phyloP scores from a whole-genome alignment of 768 basidiomycete species.

The Xerocomus spinulosus region DNA sequence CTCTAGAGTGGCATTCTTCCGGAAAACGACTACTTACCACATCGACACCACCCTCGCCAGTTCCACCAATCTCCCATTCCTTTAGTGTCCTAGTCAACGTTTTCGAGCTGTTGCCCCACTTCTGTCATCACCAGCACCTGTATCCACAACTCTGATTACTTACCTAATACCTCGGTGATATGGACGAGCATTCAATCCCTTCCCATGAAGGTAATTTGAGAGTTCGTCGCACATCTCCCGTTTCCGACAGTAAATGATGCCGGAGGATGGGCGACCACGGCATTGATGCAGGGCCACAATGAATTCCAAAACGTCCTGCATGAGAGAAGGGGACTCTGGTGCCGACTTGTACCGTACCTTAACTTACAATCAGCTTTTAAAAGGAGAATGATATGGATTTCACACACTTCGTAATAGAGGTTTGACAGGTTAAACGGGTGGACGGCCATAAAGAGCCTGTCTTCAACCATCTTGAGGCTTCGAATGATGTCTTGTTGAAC shows the following conservation, averaged over 20 bases:
- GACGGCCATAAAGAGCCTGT: conserved; percentile 55
- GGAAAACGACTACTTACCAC: conserved; percentile 42
- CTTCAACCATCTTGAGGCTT: conserved; percentile 55
- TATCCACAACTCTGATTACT: neutral
- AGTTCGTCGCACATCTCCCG: conserved; percentile 64
- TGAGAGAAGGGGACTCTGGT: conserved; percentile 48
- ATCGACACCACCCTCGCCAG: conserved; percentile 52
- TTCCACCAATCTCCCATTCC: conserved; percentile 57
- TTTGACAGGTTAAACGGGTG: conserved; percentile 82
- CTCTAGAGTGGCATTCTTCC: neutral
- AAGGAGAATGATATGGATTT: neutral
- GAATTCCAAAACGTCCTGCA: conserved; percentile 63
- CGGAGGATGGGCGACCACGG: conserved; percentile 56
- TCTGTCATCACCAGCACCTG: neutral
- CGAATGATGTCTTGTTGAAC: conserved; percentile 71
- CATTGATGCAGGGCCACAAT: conserved; percentile 59
- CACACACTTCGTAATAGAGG: conserved; percentile 71
- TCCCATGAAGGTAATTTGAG: conserved; percentile 55
- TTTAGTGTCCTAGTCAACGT: conserved; percentile 50
- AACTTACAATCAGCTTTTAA: too few relatives aligned
- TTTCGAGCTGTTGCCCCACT: conserved; percentile 33
- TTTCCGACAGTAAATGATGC: conserved; percentile 76
- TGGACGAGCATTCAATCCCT: conserved; percentile 62
- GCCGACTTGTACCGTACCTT: conserved; percentile 64
- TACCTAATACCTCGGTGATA: conserved; percentile 74